Evolutionary conservation across 2,329 filamentous ascomycete species (phyloP).

Genomic region (Aspergillus japonicus): DNA sequence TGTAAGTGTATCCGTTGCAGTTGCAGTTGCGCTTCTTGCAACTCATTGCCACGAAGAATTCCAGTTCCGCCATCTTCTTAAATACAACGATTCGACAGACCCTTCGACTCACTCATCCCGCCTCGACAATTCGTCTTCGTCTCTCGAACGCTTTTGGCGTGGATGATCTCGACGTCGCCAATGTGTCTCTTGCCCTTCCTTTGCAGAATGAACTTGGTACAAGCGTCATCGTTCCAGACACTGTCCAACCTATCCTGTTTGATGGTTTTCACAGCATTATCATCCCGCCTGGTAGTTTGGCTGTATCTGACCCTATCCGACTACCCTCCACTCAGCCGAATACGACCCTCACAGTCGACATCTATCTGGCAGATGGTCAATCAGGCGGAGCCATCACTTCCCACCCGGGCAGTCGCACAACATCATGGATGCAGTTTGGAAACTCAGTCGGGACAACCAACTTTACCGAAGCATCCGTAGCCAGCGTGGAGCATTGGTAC

Average conservation of each 20-base stretch:
- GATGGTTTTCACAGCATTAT: conserved; percentile 52
- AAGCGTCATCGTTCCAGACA: conserved; percentile 52
- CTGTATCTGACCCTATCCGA: conserved; percentile 61
- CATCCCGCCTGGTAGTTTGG: conserved; percentile 57
- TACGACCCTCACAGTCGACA: conserved; percentile 56
- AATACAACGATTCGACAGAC: conserved; percentile 68
- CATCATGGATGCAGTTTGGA: conserved; percentile 59
- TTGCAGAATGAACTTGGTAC: conserved; percentile 44
- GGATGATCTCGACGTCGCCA: conserved; percentile 59
- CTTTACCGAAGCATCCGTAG: conserved; percentile 41
- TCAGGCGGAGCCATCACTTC: conserved; percentile 58
- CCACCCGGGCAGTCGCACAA: conserved; percentile 65
- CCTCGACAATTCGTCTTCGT: conserved; percentile 58
- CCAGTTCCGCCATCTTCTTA: conserved; percentile 54
- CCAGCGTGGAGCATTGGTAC: conserved; percentile 47
- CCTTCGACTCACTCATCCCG: conserved; percentile 58
- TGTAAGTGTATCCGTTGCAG: conserved; percentile 38
- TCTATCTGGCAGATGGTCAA: conserved; percentile 61
- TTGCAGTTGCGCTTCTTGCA: conserved; percentile 10
- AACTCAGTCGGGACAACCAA: conserved; percentile 54
- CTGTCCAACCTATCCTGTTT: conserved; percentile 59
- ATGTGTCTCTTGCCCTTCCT: conserved; percentile 58
- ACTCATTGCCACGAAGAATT: conserved; percentile 44
- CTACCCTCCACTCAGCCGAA: conserved; percentile 50
- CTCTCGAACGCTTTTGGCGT: conserved; percentile 66